phyloP scores from a whole-genome alignment of 2,329 filamentous ascomycete species.

The Nakataea oryzae region DNA sequence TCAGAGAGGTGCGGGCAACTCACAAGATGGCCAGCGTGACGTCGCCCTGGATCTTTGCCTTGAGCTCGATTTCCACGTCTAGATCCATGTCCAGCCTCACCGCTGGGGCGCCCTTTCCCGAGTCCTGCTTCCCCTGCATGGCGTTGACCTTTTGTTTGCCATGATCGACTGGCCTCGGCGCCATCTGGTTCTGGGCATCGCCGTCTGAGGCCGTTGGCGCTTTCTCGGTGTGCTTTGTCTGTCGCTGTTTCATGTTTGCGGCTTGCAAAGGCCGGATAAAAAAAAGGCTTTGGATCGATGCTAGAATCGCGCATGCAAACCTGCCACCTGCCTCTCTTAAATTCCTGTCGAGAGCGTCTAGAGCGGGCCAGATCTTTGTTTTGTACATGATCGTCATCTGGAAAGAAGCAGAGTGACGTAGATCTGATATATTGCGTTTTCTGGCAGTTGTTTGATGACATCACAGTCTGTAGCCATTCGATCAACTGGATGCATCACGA shows the following conservation, averaged over 20 bases:
- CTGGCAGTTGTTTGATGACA: not conserved
- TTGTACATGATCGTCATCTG: not conserved
- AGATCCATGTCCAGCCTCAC: constrained; percentile 13
- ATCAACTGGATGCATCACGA: too few species aligned
- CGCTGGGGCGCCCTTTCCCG: constrained; percentile 8
- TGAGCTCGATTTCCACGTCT: constrained; percentile 13
- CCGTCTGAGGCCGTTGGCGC: not conserved
- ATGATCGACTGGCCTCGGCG: not conserved
- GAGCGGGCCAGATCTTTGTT: not conserved
- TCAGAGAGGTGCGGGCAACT: too few species aligned
- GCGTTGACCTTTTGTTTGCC: not conserved
- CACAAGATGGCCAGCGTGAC: constrained; percentile 11
- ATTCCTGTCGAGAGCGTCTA: too few species aligned
- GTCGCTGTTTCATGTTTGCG: not conserved
- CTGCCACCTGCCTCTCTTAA: too few species aligned
- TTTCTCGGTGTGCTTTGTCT: not conserved
- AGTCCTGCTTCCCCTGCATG: not conserved
- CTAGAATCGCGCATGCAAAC: too few species aligned
- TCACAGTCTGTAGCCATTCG: not conserved
- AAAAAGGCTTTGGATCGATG: too few species aligned
- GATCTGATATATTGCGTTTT: not conserved
- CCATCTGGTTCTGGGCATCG: not conserved
- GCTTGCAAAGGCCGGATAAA: not conserved
- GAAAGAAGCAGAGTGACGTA: not conserved
- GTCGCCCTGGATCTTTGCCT: constrained; percentile 12